phyloP scores from a whole-genome alignment of 306 rosid genomes.

The Citrullus colocynthis region DNA sequence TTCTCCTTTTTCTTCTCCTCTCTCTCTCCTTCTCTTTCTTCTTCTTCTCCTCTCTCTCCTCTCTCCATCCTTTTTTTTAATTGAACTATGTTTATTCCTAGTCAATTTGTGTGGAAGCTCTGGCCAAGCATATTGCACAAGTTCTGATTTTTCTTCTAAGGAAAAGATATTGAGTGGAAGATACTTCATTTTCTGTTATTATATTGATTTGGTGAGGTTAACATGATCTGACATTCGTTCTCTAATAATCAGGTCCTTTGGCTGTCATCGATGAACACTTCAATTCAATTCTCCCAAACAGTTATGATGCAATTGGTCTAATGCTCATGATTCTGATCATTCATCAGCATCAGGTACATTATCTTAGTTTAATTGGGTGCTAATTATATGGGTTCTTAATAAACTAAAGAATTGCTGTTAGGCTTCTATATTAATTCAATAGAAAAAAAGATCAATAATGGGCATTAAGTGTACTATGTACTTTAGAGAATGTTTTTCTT shows the following conservation, averaged over 20 bases:
- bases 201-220: background rate
- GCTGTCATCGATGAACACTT: constrained; percentile 82
- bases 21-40: too few species aligned
- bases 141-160: background rate
- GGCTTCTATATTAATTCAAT: background rate
- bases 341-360: constrained; percentile 73
- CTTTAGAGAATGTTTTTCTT: too few species aligned
- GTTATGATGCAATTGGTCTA: constrained; percentile 83
- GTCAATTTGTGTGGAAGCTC: background rate
- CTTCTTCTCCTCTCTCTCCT: too few species aligned
- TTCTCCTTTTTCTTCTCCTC: too few species aligned
- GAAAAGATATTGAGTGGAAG: background rate
- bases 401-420: background rate
- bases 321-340: constrained; percentile 90
- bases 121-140: background rate
- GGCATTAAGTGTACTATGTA: too few species aligned
- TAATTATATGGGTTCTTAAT: background rate
- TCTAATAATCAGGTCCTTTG: constrained; percentile 57
- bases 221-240: background rate
- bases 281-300: constrained; percentile 61
- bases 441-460: too few species aligned
- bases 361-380: background rate
- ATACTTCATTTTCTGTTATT: background rate
- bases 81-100: background rate
- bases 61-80: too few species aligned